Base-by-base conservation (phyloP, 176 grass and related monocot species). In the Phragmites australis region DNA sequence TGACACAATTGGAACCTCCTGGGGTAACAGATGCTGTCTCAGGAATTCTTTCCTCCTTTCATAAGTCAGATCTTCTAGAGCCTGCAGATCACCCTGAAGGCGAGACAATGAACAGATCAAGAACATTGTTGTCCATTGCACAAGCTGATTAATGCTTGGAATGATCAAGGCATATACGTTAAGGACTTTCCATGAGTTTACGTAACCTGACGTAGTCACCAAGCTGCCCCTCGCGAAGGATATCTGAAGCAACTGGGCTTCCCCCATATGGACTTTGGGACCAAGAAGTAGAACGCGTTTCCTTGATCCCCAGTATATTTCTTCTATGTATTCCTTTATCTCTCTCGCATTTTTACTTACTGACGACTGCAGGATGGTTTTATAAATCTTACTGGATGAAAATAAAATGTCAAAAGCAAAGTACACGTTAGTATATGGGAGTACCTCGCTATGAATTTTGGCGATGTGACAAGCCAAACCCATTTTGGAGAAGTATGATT, bases 391-490 rank as follows among this genome's bases (percentile, higher is more conserved):
- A 19, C n/a, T 40, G 65, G 39, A 54, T 56, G 49, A 29, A 61
- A 72, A 26, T 8, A 65, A n/a, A 66, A 57, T 56, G 6, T 34
- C 4, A 80, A 68, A 17, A 83, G 54, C 46, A 81, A 26, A 75
- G 5, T 14, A 48, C 34, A 77, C 3, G 63, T 21, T 52, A 73
- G 50, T 37, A 73, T 46, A 31, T 32, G 62, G 8, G 81, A 87
- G 52, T 85, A 97, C 94, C 91, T 97, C 94, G 51, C 94, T 94
- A 63, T 97, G 94, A 63, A 97, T 97, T 72, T 94, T 97, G 25
- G 94, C 91, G 22, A 97, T 94, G 71, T 94, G 94, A 64, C 94
- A 97, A 91, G 87, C 79, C 25, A 97, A 74, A 51, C 94, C 91
- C 91, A 94, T n/a, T n/a, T n/a, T 92, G 64, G 89, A 97, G 65